phyloP scores from a whole-genome alignment of 768 basidiomycete genomes.

The Podaxis rugospora region DNA sequence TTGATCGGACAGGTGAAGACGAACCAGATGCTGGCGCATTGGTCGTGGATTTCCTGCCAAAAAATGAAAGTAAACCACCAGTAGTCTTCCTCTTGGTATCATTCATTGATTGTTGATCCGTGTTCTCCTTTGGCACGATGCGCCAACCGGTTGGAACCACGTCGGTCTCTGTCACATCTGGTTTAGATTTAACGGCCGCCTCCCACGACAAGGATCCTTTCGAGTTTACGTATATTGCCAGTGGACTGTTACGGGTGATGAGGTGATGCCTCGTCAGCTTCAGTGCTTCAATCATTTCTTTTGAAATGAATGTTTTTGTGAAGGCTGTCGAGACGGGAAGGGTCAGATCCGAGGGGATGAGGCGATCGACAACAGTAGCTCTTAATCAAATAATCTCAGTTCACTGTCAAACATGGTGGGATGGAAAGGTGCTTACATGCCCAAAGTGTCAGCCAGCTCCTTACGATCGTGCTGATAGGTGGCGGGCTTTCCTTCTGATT shows the following conservation, averaged over 20 bases:
- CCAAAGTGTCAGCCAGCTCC: constrained; percentile 29
- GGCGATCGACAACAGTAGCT: constrained; percentile 30
- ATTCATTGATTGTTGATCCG: constrained; percentile 23
- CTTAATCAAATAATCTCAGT: constrained; percentile 24
- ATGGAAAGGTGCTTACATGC: constrained; percentile 47
- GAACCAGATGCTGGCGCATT: constrained; percentile 1
- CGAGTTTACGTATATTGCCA: constrained; percentile 63
- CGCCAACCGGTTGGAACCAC: constrained; percentile 68
- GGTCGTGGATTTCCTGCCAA: constrained; percentile 39
- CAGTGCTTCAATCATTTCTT: constrained; percentile 55
- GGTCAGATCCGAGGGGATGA: constrained; percentile 48
- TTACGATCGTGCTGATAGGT: neutral
- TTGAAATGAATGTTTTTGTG: constrained; percentile 50
- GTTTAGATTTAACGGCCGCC: constrained; percentile 51
- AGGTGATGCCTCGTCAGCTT: constrained; percentile 59
- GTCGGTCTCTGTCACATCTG: constrained; percentile 49
- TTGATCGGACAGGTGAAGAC: constrained; percentile 13
- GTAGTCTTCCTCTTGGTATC: constrained; percentile 49
- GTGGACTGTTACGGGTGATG: constrained; percentile 54
- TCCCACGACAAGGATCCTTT: constrained; percentile 81
- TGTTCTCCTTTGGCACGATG: constrained; percentile 52
- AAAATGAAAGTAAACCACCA: constrained; percentile 70
- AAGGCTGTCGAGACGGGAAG: constrained; percentile 49
- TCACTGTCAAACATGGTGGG: neutral
- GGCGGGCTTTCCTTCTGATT: neutral